Evolutionary conservation across 1,284 basidiomycete genomes (phyloP).

Genomic region (Leccinum fallax): DNA sequence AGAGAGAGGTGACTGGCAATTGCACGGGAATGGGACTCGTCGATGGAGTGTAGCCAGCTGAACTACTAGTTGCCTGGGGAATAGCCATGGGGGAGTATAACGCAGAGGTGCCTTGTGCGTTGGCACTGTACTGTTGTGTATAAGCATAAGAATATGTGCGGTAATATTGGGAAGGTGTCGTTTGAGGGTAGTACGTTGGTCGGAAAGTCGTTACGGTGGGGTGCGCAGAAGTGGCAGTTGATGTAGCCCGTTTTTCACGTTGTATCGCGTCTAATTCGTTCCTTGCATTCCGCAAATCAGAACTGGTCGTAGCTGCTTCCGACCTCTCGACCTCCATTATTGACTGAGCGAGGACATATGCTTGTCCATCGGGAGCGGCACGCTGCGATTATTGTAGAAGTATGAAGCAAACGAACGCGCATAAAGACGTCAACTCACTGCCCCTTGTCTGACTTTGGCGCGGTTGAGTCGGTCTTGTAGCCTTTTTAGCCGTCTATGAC

Average conservation of each 20-base stretch:
- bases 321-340: slow-evolving; percentile 65
- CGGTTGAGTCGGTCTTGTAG: slow-evolving; percentile 61
- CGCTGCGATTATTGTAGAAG: slow-evolving; percentile 45
- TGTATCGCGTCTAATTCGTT: slow-evolving; percentile 67
- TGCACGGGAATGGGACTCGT: slow-evolving; percentile 68
- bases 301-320: slow-evolving; percentile 55
- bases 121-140: slow-evolving; percentile 49
- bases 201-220: slow-evolving; percentile 39
- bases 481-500: slow-evolving; percentile 54
- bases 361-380: slow-evolving; percentile 58
- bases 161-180: slow-evolving; percentile 54
- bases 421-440: slow-evolving; percentile 43
- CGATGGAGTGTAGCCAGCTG: slow-evolving; percentile 41
- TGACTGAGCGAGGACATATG: slow-evolving; percentile 60
- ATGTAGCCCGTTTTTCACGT: slow-evolving; percentile 57
- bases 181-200: slow-evolving; percentile 37
- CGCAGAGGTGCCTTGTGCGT: slow-evolving; percentile 30
- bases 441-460: slow-evolving; percentile 53
- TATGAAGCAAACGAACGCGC: background rate
- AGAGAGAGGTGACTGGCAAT: slow-evolving; percentile 67
- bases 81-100: slow-evolving; percentile 36
- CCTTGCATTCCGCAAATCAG: slow-evolving; percentile 61
- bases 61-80: slow-evolving; percentile 29
- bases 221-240: slow-evolving; percentile 23
- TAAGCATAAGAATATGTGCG: slow-evolving; percentile 57